phyloP scores from a whole-genome alignment of 2,329 filamentous ascomycete genomes.

The Fusarium nanum region DNA sequence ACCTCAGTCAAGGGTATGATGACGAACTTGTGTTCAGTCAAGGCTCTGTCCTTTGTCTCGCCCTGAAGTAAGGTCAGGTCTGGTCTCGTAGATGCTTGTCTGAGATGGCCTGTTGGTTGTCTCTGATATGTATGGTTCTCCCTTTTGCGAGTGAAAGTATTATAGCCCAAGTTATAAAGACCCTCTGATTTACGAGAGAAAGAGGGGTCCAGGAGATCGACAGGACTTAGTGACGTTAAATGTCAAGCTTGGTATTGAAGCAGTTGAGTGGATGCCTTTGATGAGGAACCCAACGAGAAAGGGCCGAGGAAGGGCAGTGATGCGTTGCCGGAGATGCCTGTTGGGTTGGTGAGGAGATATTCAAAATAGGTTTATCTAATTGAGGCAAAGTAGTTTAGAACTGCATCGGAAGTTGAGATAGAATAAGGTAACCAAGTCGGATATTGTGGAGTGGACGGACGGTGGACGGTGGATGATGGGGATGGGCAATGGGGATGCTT shows the following conservation, averaged over 20 bases:
- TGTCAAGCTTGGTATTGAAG: conserved; percentile 26
- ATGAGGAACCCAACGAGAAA: conserved; percentile 39
- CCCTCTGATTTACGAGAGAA: neutral
- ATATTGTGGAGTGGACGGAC: conserved; percentile 26
- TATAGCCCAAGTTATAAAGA: neutral
- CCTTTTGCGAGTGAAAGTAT: conserved; percentile 6
- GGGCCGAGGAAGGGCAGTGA: conserved; percentile 40
- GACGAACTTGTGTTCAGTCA: conserved; percentile 37
- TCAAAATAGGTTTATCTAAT: conserved; percentile 11
- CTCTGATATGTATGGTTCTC: conserved; percentile 18
- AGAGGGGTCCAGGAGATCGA: neutral
- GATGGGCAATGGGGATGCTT: conserved; percentile 14
- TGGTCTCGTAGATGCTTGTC: conserved; percentile 15
- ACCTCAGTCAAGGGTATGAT: conserved; percentile 13
- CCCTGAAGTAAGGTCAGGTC: conserved; percentile 12
- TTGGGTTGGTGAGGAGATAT: conserved; percentile 6
- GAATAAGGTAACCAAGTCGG: conserved; percentile 32
- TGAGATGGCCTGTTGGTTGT: conserved; percentile 23
- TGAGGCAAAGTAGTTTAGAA: neutral
- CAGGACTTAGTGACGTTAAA: conserved; percentile 6
- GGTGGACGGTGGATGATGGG: conserved; percentile 8
- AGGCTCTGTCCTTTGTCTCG: conserved; percentile 31
- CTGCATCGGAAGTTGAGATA: conserved; percentile 16
- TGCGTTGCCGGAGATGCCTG: conserved; percentile 23
- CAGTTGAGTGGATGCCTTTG: conserved; percentile 9